Percentiles rank a stretch among this genome's conserved stretches.
Conservation (phyloP, 2,329 filamentous ascomycete species). For the Penicillium sp. region DNA sequence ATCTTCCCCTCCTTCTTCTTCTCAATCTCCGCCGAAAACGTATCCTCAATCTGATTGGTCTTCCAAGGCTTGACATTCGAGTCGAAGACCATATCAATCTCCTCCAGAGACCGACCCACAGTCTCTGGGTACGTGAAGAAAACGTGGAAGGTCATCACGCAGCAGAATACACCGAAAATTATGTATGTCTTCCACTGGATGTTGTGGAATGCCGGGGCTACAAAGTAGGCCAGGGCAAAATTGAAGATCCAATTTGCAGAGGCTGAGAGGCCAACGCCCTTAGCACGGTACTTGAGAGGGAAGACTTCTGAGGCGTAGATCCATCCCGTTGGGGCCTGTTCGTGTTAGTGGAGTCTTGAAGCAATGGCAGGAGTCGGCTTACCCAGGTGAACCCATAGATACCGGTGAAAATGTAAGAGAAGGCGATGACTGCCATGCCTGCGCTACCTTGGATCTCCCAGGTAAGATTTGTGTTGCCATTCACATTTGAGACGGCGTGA, state of each 20-base stretch:
- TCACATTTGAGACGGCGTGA: conserved; percentile 45
- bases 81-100: conserved; percentile 70
- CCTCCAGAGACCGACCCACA: conserved; percentile 68
- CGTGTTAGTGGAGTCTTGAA: background rate
- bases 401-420: conserved; percentile 55
- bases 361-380: conserved; percentile 31
- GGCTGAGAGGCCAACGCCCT: conserved; percentile 61
- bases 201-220: conserved; percentile 58
- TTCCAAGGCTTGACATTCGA: conserved; percentile 33
- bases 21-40: conserved; percentile 27
- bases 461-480: conserved; percentile 46
- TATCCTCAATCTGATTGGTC: conserved; percentile 22
- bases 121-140: conserved; percentile 68
- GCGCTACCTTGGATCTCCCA: conserved; percentile 51
- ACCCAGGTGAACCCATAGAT: conserved; percentile 39
- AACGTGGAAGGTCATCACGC: conserved; percentile 66
- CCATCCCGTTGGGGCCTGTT: conserved; percentile 55
- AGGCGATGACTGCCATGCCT: conserved; percentile 61
- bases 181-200: conserved; percentile 66
- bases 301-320: conserved; percentile 64
- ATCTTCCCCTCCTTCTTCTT: conserved; percentile 16
- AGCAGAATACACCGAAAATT: conserved; percentile 73
- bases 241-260: conserved; percentile 64
- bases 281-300: conserved; percentile 63
- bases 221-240: conserved; percentile 54